Base-by-base conservation (phyloP, 73 alveolate species). In the Blepharisma stoltei region DNA sequence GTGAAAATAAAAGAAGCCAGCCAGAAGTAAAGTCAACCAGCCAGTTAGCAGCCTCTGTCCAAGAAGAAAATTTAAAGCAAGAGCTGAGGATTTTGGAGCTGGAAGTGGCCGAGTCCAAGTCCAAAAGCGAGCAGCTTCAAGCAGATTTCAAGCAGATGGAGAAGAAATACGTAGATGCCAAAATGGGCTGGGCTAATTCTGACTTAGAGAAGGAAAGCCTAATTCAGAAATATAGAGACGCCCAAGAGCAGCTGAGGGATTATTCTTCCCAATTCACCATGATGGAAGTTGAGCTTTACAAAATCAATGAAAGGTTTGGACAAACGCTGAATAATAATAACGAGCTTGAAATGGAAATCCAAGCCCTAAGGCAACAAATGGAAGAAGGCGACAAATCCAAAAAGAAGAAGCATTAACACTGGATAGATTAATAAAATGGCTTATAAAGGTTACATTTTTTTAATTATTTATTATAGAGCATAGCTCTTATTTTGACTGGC, bases 141-240 rank as follows among this genome's bases (percentile, higher is more conserved):
- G 73, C 5, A 20, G 73, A 60, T 14, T 20, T 14, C 46, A 60
- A 60, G 46, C 18, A n/a, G 3, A n/a, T 60, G 14, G 73, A 60
- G 47, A 60, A 60, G 73, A 60, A 60, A 60, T 60, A 60, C 47
- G 73, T 60, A 14, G 73, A 60, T 60, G 73, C 73, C 46, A 60
- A 60, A 60, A 60, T 60, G 73, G 73, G 73, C 11, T 60, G 73
- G 73, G 73, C 73, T 60, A 60, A 60, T 60, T n/a, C 73, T 20
- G 73, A 60, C 46, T 25, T 60, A 25, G 73, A 60, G 46, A 60
- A 60, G 46, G 73, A 60, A 25, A 60, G 23, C 23, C n/a, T 60
- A 2, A 25, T 60, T 8, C 73, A 60, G 46, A 60, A 25, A 25
- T 60, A 60, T 60, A n/a, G 73, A 20, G 73, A 60, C 5, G 73